A percentile compares a stretch with the other conserved stretches of the same genome.
Evolutionary conservation across 2,329 filamentous ascomycete species (phyloP).

Genomic region (Exophiala mesophila): DNA sequence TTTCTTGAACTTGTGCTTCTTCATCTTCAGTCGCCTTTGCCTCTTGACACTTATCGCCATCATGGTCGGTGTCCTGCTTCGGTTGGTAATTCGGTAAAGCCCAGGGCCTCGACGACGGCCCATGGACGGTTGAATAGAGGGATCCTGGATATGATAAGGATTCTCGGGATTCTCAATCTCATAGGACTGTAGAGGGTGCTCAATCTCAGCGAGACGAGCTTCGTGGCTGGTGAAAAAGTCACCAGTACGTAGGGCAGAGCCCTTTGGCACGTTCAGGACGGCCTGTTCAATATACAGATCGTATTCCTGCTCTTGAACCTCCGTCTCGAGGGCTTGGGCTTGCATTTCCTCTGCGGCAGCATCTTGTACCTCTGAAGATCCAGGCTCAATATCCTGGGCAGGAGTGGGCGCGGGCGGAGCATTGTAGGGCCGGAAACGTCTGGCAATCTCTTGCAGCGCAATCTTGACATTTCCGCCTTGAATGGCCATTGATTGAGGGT

Average conservation of each 20-base stretch:
- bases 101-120: conserved; percentile 32
- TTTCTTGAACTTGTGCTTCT: conserved; percentile 99
- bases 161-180: conserved; percentile 6
- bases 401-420: conserved; percentile 76
- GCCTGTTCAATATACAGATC: conserved; percentile 31
- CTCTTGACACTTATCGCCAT: conserved; percentile 83
- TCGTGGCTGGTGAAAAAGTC: conserved; percentile 40
- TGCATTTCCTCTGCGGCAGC: conserved; percentile 33
- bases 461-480: conserved; percentile 53
- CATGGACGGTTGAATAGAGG: conserved; percentile 1
- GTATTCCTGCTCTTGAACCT: conserved; percentile 19
- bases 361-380: conserved; percentile 36
- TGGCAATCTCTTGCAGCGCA: conserved; percentile 64
- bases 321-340: conserved; percentile 24
- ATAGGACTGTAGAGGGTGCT: conserved; percentile 7
- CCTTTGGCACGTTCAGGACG: conserved; percentile 47
- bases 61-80: conserved; percentile 52
- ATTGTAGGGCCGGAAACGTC: conserved; percentile 72
- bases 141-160: background rate
- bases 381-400: conserved; percentile 41
- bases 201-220: conserved; percentile 13
- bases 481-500: conserved; percentile 41
- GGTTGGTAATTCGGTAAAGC: background rate
- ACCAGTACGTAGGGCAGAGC: conserved; percentile 50
- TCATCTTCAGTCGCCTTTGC: conserved; percentile 95